phyloP scores from a whole-genome alignment of 768 basidiomycete species.

The Pholiota microspora region DNA sequence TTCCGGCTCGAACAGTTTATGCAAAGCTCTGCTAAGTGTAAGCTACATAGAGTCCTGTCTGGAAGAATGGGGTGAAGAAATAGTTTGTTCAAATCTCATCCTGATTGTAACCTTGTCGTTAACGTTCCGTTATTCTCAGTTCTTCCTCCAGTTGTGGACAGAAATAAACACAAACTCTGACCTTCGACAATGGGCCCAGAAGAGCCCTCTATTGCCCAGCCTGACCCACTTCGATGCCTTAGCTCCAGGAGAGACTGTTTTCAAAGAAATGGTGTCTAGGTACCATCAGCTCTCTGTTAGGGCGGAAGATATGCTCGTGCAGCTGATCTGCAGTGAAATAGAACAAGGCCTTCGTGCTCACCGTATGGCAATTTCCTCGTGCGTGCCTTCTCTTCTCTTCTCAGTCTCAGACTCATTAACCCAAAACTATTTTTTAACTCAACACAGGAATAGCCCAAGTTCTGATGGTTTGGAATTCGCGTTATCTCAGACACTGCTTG shows the following conservation, averaged over 20 bases:
- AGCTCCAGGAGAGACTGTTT: slow-evolving; percentile 64
- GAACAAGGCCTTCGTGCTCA: slow-evolving; percentile 74
- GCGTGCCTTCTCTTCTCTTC: slow-evolving; percentile 21
- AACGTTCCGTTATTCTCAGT: slow-evolving; percentile 51
- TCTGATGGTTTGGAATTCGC: slow-evolving; percentile 27
- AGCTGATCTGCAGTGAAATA: slow-evolving; percentile 81
- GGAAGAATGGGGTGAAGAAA: slow-evolving; percentile 85
- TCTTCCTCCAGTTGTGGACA: slow-evolving; percentile 88
- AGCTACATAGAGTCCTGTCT: slow-evolving; percentile 69
- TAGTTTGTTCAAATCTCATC: slow-evolving; percentile 47
- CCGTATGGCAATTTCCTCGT: slow-evolving; percentile 51
- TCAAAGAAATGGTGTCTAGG: slow-evolving; percentile 68
- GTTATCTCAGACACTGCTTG: slow-evolving; percentile 70
- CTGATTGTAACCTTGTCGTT: slow-evolving; percentile 2
- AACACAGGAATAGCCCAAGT: slow-evolving; percentile 19
- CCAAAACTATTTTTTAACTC: neutral
- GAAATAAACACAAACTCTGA: slow-evolving; percentile 66
- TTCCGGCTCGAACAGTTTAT: slow-evolving; percentile 78
- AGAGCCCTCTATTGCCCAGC: slow-evolving; percentile 50
- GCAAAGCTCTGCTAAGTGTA: slow-evolving; percentile 84
- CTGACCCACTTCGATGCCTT: slow-evolving; percentile 28
- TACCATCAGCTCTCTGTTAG: slow-evolving; percentile 61
- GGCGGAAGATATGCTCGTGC: slow-evolving; percentile 87
- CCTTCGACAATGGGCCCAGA: slow-evolving; percentile 53
- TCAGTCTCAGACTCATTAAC: too few species aligned